Conservation (phyloP, 2,329 filamentous ascomycete genomes). For the Xylaria sp. region DNA sequence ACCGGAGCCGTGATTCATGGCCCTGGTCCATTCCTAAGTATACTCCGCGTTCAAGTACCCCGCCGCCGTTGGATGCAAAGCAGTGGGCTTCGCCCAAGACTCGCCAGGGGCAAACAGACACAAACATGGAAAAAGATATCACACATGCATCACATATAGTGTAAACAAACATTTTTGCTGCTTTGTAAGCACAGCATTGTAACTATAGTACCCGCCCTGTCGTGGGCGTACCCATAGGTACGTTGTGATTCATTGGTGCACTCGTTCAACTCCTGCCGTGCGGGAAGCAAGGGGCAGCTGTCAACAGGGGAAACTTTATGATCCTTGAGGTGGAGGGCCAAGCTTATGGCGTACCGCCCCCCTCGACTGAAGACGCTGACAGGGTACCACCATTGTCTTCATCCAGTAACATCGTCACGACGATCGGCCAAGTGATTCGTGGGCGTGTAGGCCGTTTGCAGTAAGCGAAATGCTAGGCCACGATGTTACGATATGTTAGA, state of each 20-base stretch:
- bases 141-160: slow-evolving; percentile 1
- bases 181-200: background rate
- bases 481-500: background rate
- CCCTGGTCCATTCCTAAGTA: background rate
- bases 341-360: too few species aligned
- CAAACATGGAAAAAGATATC: background rate
- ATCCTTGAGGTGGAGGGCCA: background rate
- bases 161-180: background rate
- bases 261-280: slow-evolving; percentile 20
- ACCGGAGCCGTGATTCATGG: slow-evolving; percentile 6
- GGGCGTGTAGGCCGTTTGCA: background rate
- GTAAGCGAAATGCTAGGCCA: background rate
- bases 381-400: background rate
- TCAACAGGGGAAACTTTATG: background rate
- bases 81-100: slow-evolving; percentile 7
- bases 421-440: too few species aligned
- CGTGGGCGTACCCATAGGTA: background rate
- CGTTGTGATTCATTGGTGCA: slow-evolving; percentile 13
- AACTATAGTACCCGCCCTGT: background rate
- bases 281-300: slow-evolving; percentile 15
- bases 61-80: background rate
- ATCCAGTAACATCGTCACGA: too few species aligned
- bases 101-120: background rate
- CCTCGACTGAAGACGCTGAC: background rate
- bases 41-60: slow-evolving; percentile 2